Evolutionary conservation across 1,284 basidiomycete species (phyloP).

Genomic region (Cryptococcus sp.): DNA sequence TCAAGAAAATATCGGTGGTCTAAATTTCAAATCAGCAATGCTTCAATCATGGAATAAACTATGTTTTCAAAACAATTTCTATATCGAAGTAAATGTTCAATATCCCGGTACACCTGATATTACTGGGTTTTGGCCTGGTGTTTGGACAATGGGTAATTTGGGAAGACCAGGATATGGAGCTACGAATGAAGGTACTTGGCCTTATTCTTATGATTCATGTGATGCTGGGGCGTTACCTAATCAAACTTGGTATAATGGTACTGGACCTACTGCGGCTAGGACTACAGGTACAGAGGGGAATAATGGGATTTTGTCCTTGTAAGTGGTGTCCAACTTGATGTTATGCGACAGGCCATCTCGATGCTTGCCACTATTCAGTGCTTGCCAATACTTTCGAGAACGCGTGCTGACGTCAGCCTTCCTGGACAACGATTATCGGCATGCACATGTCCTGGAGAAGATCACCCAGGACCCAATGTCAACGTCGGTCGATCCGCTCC

Average conservation of each 20-base stretch:
- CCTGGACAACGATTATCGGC: conserved; percentile 54
- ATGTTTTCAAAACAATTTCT: conserved; percentile 63
- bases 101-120: conserved; percentile 61
- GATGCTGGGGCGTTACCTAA: conserved; percentile 73
- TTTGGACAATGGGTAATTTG: conserved; percentile 91
- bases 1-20: conserved; percentile 61
- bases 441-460: conserved; percentile 55
- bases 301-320: conserved; percentile 18
- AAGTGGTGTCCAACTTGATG: too few species aligned
- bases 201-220: conserved; percentile 64
- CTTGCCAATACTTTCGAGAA: neutral
- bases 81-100: conserved; percentile 57
- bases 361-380: too few species aligned
- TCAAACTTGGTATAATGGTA: conserved; percentile 46
- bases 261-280: conserved; percentile 33
- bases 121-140: conserved; percentile 66
- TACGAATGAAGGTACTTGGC: conserved; percentile 59
- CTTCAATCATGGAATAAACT: conserved; percentile 65
- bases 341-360: neutral
- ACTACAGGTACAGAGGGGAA: conserved; percentile 18
- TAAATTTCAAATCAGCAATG: conserved; percentile 63
- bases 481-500: conserved; percentile 56
- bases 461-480: conserved; percentile 61
- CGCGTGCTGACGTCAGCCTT: conserved; percentile 25
- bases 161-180: conserved; percentile 77